Conservation (phyloP, 2,329 filamentous ascomycete species). For the Arthrinium puccinioides region DNA sequence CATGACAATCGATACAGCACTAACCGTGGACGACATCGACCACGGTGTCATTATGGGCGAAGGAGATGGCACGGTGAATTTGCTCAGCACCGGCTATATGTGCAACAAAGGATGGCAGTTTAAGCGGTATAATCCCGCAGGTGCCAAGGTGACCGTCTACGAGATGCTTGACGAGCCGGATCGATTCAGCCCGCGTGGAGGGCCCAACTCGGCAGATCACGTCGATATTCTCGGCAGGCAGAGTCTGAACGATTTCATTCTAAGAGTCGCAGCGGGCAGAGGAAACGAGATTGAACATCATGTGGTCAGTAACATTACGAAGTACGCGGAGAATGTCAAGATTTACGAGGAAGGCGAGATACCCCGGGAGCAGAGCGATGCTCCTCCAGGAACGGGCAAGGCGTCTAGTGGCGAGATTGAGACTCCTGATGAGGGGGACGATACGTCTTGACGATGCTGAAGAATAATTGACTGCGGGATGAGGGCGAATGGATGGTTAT, state of each 20-base stretch:
- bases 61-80: constrained; percentile 89
- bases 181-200: constrained; percentile 74
- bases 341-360: constrained; percentile 58
- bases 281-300: constrained; percentile 73
- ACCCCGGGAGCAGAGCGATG: neutral
- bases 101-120: constrained; percentile 92
- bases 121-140: constrained; percentile 86
- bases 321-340: constrained; percentile 78
- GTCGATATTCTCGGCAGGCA: constrained; percentile 91
- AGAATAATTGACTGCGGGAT: too few relatives aligned
- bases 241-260: constrained; percentile 82
- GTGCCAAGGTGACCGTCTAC: constrained; percentile 71
- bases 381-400: too few relatives aligned
- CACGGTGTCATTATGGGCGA: constrained; percentile 94
- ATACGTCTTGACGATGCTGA: too few relatives aligned
- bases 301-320: constrained; percentile 71
- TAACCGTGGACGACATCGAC: constrained; percentile 58
- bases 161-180: constrained; percentile 98
- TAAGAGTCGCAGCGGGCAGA: constrained; percentile 78
- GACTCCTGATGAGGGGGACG: too few relatives aligned
- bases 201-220: constrained; percentile 73
- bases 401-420: neutral
- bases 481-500: too few relatives aligned
- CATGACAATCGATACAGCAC: constrained; percentile 62
- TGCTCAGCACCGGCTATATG: constrained; percentile 94